Evolutionary conservation across 2,329 filamentous ascomycete species (phyloP).

Genomic region (Fusarium annulatum): DNA sequence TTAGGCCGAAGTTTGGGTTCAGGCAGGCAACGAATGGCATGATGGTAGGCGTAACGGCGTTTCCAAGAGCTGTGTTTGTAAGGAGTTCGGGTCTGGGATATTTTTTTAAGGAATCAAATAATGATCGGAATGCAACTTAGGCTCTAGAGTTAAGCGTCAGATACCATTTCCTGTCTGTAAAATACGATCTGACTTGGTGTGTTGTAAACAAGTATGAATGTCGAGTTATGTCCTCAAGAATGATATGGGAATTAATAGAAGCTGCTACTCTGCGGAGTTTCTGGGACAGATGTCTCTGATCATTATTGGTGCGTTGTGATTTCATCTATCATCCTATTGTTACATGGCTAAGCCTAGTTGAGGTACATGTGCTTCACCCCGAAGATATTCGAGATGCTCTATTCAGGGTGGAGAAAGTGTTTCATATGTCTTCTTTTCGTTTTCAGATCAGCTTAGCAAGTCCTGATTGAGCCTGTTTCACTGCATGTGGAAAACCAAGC

Average conservation of each 20-base stretch:
- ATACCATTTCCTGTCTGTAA: conserved; percentile 6
- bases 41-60: conserved; percentile 33
- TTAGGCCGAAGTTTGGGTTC: not conserved
- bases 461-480: conserved; percentile 64
- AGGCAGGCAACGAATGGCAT: conserved; percentile 6
- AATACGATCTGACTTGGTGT: conserved; percentile 2
- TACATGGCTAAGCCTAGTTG: conserved; percentile 14
- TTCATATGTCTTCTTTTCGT: conserved; percentile 12
- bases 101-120: conserved; percentile 20
- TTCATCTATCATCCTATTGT: conserved; percentile 14
- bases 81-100: conserved; percentile 39
- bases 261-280: not conserved
- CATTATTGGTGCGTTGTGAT: not conserved
- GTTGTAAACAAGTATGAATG: not conserved
- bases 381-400: not conserved
- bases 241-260: not conserved
- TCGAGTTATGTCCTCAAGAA: not conserved
- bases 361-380: not conserved
- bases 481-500: conserved; percentile 63
- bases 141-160: conserved; percentile 4
- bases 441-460: conserved; percentile 51
- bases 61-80: conserved; percentile 17
- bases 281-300: not conserved
- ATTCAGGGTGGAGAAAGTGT: not conserved
- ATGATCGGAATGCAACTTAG: conserved; percentile 7